Evolutionary conservation across 1,284 basidiomycete genomes (phyloP).

Genomic region (Apiotrichum sp.): DNA sequence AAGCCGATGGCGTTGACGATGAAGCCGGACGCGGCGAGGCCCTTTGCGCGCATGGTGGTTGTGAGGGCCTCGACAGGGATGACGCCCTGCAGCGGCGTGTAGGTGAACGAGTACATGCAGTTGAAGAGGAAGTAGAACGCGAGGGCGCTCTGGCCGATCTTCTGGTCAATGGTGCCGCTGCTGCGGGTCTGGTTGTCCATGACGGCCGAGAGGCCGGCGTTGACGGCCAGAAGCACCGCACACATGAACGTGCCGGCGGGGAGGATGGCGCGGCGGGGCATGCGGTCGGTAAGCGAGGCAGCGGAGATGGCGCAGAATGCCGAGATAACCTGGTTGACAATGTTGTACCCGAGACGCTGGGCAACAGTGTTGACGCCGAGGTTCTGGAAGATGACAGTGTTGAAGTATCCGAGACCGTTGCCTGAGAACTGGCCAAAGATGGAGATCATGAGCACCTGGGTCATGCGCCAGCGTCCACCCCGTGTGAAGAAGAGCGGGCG

Average conservation of each 20-base stretch:
- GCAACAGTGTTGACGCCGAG: slow-evolving; percentile 26
- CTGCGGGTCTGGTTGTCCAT: slow-evolving; percentile 9
- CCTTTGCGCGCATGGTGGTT: slow-evolving; percentile 83
- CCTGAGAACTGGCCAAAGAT: slow-evolving; percentile 51
- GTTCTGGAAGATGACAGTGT: slow-evolving; percentile 33
- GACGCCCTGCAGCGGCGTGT: slow-evolving; percentile 52
- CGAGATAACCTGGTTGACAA: slow-evolving; percentile 54
- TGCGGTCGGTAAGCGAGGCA: slow-evolving; percentile 27
- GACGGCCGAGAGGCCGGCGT: slow-evolving; percentile 30
- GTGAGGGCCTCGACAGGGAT: slow-evolving; percentile 87
- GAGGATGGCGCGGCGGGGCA: slow-evolving; percentile 30
- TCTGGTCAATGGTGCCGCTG: neutral
- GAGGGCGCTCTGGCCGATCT: slow-evolving; percentile 9
- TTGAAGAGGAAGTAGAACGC: slow-evolving; percentile 46
- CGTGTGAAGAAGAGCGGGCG: slow-evolving; percentile 28
- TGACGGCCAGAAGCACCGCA: slow-evolving; percentile 32
- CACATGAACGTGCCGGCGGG: slow-evolving; percentile 33
- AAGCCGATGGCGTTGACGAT: slow-evolving; percentile 53
- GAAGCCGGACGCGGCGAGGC: slow-evolving; percentile 50
- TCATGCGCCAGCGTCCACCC: slow-evolving; percentile 32
- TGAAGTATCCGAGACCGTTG: slow-evolving; percentile 50
- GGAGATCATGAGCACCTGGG: slow-evolving; percentile 40
- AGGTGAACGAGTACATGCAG: slow-evolving; percentile 17
- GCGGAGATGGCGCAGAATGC: slow-evolving; percentile 51
- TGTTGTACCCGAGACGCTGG: slow-evolving; percentile 53